Conservation (phyloP, 2,329 filamentous ascomycete species). For the Fusarium chlamydosporum region DNA sequence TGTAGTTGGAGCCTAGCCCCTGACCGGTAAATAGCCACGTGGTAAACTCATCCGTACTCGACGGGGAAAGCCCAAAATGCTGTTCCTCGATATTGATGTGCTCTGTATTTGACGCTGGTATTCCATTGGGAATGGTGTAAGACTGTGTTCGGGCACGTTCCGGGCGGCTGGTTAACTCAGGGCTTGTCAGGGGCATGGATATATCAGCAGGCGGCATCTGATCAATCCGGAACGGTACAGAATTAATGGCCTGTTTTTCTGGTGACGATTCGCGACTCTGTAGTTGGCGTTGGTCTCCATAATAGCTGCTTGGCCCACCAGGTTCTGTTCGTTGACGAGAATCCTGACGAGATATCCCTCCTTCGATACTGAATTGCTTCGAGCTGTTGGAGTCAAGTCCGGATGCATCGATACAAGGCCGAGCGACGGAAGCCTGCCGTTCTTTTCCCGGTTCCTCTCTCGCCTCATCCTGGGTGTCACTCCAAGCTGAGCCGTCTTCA, state of each 20-base stretch:
- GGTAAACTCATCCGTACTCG: constrained; percentile 50
- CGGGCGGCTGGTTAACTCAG: constrained; percentile 37
- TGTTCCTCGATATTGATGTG: constrained; percentile 46
- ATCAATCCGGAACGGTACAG: constrained; percentile 40
- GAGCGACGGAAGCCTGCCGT: constrained; percentile 11
- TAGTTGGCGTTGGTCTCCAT: constrained; percentile 39
- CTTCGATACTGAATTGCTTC: constrained; percentile 13
- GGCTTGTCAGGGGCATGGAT: constrained; percentile 44
- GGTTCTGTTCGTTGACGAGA: constrained; percentile 35
- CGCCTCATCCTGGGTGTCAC: constrained; percentile 50
- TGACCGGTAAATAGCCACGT: constrained; percentile 51
- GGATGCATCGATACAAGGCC: constrained; percentile 28
- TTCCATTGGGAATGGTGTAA: constrained; percentile 45
- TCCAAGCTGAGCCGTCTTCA: constrained; percentile 50
- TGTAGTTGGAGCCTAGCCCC: constrained; percentile 44
- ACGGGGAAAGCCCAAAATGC: constrained; percentile 49
- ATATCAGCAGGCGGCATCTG: constrained; percentile 43
- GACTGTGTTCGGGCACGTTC: constrained; percentile 43
- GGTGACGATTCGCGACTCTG: constrained; percentile 47
- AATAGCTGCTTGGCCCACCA: constrained; percentile 27
- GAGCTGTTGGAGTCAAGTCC: constrained; percentile 16
- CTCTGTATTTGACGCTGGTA: constrained; percentile 41
- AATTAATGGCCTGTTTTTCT: constrained; percentile 39
- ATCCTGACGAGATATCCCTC: constrained; percentile 30
- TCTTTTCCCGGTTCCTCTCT: constrained; percentile 43